Evolutionary conservation across 2,329 filamentous ascomycete genomes (phyloP).

Genomic region (Colletotrichum paranaense): DNA sequence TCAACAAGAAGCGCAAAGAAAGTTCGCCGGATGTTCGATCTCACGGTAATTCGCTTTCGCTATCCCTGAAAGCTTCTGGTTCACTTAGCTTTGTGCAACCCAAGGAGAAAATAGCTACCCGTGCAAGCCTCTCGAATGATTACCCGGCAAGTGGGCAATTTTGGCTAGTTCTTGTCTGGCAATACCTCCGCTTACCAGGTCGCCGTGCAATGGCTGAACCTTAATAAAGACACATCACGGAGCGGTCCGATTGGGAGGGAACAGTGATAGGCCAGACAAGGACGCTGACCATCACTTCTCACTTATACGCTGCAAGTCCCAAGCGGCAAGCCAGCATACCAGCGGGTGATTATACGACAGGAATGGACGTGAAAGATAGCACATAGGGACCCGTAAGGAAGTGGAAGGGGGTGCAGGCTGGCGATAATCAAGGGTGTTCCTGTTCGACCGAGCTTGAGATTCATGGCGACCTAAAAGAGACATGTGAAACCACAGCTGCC

Average conservation of each 20-base stretch:
- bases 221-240: conserved; percentile 10
- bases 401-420: background rate
- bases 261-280: background rate
- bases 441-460: background rate
- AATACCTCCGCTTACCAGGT: background rate
- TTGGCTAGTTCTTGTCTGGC: background rate
- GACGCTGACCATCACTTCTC: background rate
- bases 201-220: conserved; percentile 2
- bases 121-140: background rate
- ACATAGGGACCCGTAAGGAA: background rate
- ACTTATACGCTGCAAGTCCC: background rate
- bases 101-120: background rate
- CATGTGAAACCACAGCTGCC: conserved; percentile 23
- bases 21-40: background rate
- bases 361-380: background rate
- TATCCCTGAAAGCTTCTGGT: conserved; percentile 11
- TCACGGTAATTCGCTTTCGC: background rate
- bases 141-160: background rate
- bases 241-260: conserved; percentile 1
- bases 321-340: background rate
- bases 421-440: background rate
- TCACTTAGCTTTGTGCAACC: background rate
- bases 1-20: background rate
- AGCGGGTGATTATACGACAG: background rate
- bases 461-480: conserved; percentile 3